Percentiles rank a stretch among this genome's conserved stretches.
Conservation (phyloP, 345 rosid species). For the Punica granatum region DNA sequence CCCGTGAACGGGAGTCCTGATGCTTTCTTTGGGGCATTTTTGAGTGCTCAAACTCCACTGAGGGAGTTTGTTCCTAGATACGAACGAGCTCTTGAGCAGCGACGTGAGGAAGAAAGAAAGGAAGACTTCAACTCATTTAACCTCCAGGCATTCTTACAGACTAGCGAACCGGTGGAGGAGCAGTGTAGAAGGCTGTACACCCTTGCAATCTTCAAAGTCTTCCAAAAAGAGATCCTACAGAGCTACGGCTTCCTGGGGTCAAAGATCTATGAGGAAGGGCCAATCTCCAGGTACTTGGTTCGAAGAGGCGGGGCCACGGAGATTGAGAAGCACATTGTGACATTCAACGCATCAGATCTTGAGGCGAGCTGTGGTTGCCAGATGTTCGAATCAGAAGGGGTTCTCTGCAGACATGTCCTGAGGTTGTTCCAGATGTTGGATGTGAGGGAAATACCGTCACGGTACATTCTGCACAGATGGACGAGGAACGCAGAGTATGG, state of each 20-base stretch:
- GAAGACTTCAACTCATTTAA: slow-evolving; percentile 74
- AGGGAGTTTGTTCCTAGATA: slow-evolving; percentile 54
- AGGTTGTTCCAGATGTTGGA: slow-evolving; percentile 67
- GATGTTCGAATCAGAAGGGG: slow-evolving; percentile 88
- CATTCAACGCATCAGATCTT: slow-evolving; percentile 52
- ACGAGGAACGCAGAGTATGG: slow-evolving; percentile 74
- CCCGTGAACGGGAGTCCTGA: slow-evolving; percentile 42
- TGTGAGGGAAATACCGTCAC: slow-evolving; percentile 64
- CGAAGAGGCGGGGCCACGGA: slow-evolving; percentile 57
- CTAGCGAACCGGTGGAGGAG: slow-evolving; percentile 79
- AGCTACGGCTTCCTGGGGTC: slow-evolving; percentile 53
- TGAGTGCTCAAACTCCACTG: slow-evolving; percentile 47
- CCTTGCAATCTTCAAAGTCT: slow-evolving; percentile 52
- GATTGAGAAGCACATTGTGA: slow-evolving; percentile 56
- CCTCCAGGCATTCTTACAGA: slow-evolving; percentile 56
- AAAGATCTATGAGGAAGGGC: slow-evolving; percentile 70
- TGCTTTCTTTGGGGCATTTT: slow-evolving; percentile 55
- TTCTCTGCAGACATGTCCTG: slow-evolving; percentile 70
- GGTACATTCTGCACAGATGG: slow-evolving; percentile 75
- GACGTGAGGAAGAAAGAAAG: slow-evolving; percentile 71
- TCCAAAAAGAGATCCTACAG: slow-evolving; percentile 74
- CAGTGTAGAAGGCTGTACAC: slow-evolving; percentile 80
- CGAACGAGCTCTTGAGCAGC: slow-evolving; percentile 56
- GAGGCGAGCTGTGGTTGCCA: slow-evolving; percentile 75
- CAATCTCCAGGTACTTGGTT: slow-evolving; percentile 57